Percentiles rank a stretch among this genome's conserved stretches.
Evolutionary conservation across 2,329 filamentous ascomycete species (phyloP).

Genomic region (Mycocentrospora acerina): DNA sequence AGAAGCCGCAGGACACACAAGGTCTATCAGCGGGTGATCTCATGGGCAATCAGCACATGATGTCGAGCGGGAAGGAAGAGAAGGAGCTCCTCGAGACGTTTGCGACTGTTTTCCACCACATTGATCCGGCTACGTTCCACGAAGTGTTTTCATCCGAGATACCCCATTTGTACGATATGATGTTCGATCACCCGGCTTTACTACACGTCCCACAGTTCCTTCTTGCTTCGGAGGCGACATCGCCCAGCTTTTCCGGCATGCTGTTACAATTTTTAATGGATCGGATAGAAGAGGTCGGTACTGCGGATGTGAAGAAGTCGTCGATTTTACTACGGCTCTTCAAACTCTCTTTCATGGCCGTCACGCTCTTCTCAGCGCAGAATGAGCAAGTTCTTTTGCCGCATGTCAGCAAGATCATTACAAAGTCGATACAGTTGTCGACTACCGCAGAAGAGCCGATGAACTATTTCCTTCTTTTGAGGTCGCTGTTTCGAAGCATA

Average conservation of each 20-base stretch:
- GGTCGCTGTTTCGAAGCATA: conserved; percentile 93
- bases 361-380: conserved; percentile 89
- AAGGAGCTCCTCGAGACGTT: conserved; percentile 97
- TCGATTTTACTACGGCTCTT: conserved; percentile 92
- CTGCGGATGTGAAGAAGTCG: conserved; percentile 86
- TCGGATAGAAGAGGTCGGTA: conserved; percentile 91
- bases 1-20: conserved; percentile 73
- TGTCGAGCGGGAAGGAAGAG: conserved; percentile 91
- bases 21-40: conserved; percentile 85
- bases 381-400: conserved; percentile 95
- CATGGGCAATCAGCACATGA: conserved; percentile 92
- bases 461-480: conserved; percentile 94
- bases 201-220: conserved; percentile 98
- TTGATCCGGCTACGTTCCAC: conserved; percentile 97
- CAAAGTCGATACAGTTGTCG: conserved; percentile 93
- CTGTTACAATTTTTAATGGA: conserved; percentile 96
- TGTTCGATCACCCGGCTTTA: conserved; percentile 92
- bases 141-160: conserved; percentile 99
- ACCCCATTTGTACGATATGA: conserved; percentile 93
- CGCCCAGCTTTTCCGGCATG: conserved; percentile 97
- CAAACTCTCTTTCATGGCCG: conserved; percentile 98
- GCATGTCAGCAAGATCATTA: conserved; percentile 96
- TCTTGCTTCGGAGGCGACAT: conserved; percentile 96
- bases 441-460: conserved; percentile 96
- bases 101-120: conserved; percentile 96